A percentile compares a stretch with the other conserved stretches of the same genome.
Conservation (phyloP, 441 rosid genomes). For the Pelargonium cotyledonis region DNA sequence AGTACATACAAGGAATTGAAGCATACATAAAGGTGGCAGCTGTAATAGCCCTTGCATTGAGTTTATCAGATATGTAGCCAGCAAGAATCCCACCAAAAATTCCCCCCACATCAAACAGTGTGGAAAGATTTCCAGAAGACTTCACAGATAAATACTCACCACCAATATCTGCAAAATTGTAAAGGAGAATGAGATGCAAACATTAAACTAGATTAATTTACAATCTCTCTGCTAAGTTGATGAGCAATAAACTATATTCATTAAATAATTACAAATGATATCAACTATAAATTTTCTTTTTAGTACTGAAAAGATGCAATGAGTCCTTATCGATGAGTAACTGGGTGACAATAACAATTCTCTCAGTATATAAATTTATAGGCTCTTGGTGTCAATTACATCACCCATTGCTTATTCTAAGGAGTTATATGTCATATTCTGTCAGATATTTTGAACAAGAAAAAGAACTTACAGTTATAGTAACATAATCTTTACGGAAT, state of each 20-base stretch:
- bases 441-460: no score
- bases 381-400: no score
- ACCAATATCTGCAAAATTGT: slow-evolving; percentile 79
- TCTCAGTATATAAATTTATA: no score
- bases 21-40: slow-evolving; percentile 60
- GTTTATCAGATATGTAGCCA: slow-evolving; percentile 79
- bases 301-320: no score
- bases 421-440: no score
- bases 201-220: not conserved
- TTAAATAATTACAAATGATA: no score
- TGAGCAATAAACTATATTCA: slow-evolving; percentile 3
- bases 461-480: no score
- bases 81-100: slow-evolving; percentile 80
- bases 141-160: slow-evolving; percentile 82
- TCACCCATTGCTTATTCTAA: no score
- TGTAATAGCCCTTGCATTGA: slow-evolving; percentile 67
- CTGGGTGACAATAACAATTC: no score
- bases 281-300: no score
- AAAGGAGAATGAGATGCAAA: not conserved
- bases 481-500: no score
- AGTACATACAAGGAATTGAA: slow-evolving; percentile 32
- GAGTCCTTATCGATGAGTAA: no score
- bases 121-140: slow-evolving; percentile 85
- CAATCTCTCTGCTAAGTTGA: not conserved
- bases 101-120: slow-evolving; percentile 78